phyloP scores from a whole-genome alignment of 2,329 filamentous ascomycete genomes.

The Venturia asperata region DNA sequence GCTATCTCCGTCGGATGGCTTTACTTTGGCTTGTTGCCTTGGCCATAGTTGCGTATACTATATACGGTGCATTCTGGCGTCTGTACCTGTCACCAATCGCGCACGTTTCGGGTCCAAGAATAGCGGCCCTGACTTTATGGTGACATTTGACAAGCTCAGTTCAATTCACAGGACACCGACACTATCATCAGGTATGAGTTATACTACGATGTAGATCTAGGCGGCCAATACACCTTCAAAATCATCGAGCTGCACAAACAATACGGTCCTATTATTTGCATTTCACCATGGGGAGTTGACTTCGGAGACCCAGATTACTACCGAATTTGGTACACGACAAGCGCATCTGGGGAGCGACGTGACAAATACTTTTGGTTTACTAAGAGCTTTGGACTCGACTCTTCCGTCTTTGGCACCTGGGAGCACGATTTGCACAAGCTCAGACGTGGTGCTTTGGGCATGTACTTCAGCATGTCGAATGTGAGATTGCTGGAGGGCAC shows the following conservation, averaged over 20 bases:
- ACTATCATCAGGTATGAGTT: conserved; percentile 27
- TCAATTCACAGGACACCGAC: conserved; percentile 18
- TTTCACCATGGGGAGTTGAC: conserved; percentile 25
- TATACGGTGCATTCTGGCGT: too few relatives aligned
- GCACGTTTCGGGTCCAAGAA: too few relatives aligned
- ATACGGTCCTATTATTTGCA: conserved; percentile 27
- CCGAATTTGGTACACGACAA: conserved; percentile 29
- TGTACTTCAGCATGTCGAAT: conserved; percentile 30
- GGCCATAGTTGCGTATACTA: too few relatives aligned
- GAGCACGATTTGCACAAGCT: conserved; percentile 30
- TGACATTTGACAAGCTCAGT: too few relatives aligned
- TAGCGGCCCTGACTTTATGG: too few relatives aligned
- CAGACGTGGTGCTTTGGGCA: conserved; percentile 29
- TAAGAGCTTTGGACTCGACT: conserved; percentile 1
- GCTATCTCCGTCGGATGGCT: too few relatives aligned
- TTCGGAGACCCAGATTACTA: conserved; percentile 20
- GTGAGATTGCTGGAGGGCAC: conserved; percentile 24
- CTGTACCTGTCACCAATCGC: too few relatives aligned
- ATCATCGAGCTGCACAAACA: conserved; percentile 26
- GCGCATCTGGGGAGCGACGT: conserved; percentile 1
- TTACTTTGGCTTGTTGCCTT: too few relatives aligned
- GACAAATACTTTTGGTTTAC: conserved; percentile 15
- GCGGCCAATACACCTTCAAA: conserved; percentile 25
- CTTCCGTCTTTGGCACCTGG: neutral
- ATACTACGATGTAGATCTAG: conserved; percentile 26